Percentiles rank a stretch among this genome's conserved stretches.
Evolutionary conservation across 495 filamentous ascomycete genomes (phyloP).

Genomic region (Jackrogersella minutella): DNA sequence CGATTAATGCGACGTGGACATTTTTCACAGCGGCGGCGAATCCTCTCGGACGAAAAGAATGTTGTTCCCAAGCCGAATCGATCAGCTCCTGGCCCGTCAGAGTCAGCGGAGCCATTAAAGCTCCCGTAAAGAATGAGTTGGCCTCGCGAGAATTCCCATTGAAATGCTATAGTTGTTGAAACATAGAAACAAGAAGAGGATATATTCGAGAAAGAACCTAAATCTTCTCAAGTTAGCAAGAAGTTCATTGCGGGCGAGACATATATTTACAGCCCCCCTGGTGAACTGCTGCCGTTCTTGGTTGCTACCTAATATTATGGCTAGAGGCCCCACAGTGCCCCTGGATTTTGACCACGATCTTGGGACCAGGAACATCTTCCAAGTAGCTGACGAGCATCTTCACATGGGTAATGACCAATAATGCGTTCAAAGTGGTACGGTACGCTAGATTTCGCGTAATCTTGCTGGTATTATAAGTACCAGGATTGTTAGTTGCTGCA

Average conservation of each 20-base stretch:
- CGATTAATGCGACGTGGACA: background rate
- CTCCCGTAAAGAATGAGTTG: background rate
- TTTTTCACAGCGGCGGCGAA: background rate
- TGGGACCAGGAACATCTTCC: background rate
- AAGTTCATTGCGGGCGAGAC: background rate
- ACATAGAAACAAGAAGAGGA: background rate
- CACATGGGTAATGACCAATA: background rate
- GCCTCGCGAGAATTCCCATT: background rate
- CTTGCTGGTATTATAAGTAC: constrained; percentile 3
- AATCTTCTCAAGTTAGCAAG: background rate
- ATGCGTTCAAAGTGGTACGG: background rate
- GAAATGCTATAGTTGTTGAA: too few relatives aligned
- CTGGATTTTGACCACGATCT: background rate
- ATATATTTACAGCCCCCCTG: background rate
- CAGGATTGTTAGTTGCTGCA: background rate
- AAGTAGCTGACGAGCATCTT: background rate
- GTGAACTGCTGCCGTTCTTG: background rate
- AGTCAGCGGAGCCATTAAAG: background rate
- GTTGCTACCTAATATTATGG: background rate
- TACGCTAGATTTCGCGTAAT: background rate
- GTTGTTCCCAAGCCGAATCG: background rate
- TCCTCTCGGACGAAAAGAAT: background rate
- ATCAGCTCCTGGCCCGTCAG: background rate
- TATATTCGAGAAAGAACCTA: too few relatives aligned
- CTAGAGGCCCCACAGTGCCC: background rate